Evolutionary conservation across 176 grass and related monocot genomes (phyloP).

Genomic region (Hsuehochloa calcarea): DNA sequence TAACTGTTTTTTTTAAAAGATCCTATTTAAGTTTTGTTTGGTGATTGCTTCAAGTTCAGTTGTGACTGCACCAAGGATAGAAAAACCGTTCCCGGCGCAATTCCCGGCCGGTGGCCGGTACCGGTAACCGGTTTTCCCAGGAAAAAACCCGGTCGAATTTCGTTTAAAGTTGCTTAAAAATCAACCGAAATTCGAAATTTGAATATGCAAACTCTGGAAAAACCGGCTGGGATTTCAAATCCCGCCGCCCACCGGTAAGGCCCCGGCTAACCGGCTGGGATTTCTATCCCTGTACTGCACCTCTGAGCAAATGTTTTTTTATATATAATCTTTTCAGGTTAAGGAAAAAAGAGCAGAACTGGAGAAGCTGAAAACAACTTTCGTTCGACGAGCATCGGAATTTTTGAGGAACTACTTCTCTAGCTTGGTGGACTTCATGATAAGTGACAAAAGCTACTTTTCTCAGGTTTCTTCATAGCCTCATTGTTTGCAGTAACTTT

Average conservation of each 20-base stretch:
- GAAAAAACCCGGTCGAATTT: too few species aligned
- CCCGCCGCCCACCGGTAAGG: too few species aligned
- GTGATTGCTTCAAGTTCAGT: conserved; percentile 8
- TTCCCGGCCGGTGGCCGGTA: too few species aligned
- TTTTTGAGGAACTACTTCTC: conserved; percentile 95
- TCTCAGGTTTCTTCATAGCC: conserved; percentile 64
- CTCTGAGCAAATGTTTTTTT: not conserved
- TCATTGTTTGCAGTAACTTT: conserved; percentile 7
- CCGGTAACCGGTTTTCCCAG: too few species aligned
- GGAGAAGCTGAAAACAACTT: conserved; percentile 83
- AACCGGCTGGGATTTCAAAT: too few species aligned
- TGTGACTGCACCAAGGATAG: too few species aligned
- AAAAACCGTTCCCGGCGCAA: too few species aligned
- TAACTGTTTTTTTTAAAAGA: conserved; percentile 1
- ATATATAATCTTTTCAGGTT: conserved; percentile 46
- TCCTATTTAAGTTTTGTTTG: not conserved
- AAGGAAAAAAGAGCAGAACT: conserved; percentile 76
- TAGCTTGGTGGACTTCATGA: conserved; percentile 98
- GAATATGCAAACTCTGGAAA: too few species aligned
- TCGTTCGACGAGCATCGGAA: conserved; percentile 83
- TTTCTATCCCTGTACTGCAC: too few species aligned
- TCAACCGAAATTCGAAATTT: too few species aligned
- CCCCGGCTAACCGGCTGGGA: too few species aligned
- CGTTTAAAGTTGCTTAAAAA: too few species aligned
- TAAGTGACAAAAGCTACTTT: conserved; percentile 98